Evolutionary conservation across 2,329 filamentous ascomycete species (phyloP), one percentile per base, ranked within the genome.

Genomic region (Colletotrichum sansevieriae): DNA sequence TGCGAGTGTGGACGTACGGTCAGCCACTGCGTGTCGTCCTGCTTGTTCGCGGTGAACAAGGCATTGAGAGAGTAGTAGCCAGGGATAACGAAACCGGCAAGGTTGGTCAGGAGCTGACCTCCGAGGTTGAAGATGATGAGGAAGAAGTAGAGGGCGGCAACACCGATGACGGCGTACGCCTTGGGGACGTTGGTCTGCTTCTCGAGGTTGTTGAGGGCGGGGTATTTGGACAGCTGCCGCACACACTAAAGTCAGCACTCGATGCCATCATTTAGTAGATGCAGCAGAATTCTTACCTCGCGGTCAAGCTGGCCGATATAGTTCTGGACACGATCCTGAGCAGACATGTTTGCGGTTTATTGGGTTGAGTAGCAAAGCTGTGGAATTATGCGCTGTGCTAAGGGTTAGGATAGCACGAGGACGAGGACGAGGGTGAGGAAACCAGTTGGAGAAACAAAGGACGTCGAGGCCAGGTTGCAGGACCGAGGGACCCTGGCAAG

Each of bases 111-210:
- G 77, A 96, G 91, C 83, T 95, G 92, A 75, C 93, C 93, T 72
- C 91, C 93, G 73, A 96, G 92, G 88, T 97, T 97, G 87, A 97
- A 94, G 84, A 96, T 90, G 83, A 96, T 93, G 75, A 96, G 89
- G 85, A 95, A 94, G 84, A 96, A 94, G 87, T 97, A 97, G 73
- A 95, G 88, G 59, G 90, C 90, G 70, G 82, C 91, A 67, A 93
- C 78, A 75, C 93, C 93, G 75, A 95, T 90, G 77, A 92, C 87
- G 73, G 89, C 91, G 80, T 97, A 96, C 76, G 92, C 91, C 87
- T 97, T 97, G 78, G 93, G 93, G 58, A 96, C 87, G 67, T 88
- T 90, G 72, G 91, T 92, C 82, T 92, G 90, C 87, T 91, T 92
- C 88, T 97, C 93, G 76, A 96, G 87, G 84, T 95, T 94, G 87